Evolutionary conservation across 768 basidiomycete species (phyloP).

Genomic region (Termitomyces sp.): DNA sequence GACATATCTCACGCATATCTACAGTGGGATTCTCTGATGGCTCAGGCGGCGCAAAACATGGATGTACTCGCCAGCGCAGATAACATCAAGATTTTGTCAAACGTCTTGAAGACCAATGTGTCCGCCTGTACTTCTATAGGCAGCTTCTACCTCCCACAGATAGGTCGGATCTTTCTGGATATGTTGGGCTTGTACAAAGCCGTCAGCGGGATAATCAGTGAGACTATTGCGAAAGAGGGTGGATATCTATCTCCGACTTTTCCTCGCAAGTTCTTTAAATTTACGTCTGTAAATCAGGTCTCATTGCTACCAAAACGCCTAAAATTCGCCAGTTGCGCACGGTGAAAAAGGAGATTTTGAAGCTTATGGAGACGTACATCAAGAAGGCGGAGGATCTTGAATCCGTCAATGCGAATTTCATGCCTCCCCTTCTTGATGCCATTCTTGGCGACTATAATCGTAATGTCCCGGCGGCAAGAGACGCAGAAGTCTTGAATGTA

Average conservation of each 20-base stretch:
- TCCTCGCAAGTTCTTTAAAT: not conserved
- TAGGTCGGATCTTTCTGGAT: conserved; percentile 93
- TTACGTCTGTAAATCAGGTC: conserved; percentile 39
- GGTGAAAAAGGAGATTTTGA: conserved; percentile 97
- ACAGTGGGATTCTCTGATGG: conserved; percentile 97
- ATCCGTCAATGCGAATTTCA: conserved; percentile 84
- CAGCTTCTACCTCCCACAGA: conserved; percentile 95
- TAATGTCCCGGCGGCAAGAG: conserved; percentile 89
- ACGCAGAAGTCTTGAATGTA: conserved; percentile 95
- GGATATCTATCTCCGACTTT: conserved; percentile 7
- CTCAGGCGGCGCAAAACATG: conserved; percentile 87
- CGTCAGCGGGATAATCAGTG: conserved; percentile 93
- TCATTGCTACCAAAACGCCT: conserved; percentile 93
- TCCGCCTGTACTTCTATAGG: conserved; percentile 97
- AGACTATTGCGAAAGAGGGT: conserved; percentile 87
- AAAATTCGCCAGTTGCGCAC: conserved; percentile 92
- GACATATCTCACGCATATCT: conserved; percentile 1
- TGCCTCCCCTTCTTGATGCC: conserved; percentile 92
- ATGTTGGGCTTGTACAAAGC: conserved; percentile 98
- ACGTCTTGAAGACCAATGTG: conserved; percentile 97
- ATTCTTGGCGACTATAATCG: conserved; percentile 97
- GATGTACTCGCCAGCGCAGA: conserved; percentile 88
- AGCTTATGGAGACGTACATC: conserved; percentile 96
- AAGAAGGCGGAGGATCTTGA: conserved; percentile 97
- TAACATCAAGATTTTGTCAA: conserved; percentile 94